Evolutionary conservation across 352 stramenopile species (phyloP), one percentile per base, ranked within the genome.

Genomic region (Vaucheria bursata): DNA sequence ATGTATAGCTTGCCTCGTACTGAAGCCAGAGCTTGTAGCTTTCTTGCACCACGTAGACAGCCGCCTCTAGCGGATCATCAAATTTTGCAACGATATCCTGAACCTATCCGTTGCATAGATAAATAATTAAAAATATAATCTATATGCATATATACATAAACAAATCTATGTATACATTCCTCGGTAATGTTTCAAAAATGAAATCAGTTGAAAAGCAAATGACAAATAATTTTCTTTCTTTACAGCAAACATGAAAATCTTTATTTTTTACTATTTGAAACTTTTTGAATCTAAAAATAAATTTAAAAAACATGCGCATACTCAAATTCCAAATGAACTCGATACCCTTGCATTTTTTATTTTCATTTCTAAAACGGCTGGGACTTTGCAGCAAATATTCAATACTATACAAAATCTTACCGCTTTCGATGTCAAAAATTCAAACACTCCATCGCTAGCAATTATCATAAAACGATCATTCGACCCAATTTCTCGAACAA

Each of bases 1-100:
- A 12, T 50, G 39, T 50, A 29, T 69, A 29, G 5, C 4, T 69
- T 29, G 33, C 59, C 85, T 99, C 96, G 82, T 98, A 98, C 77
- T 96, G 95, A 12, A 99, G 87, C 96, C 96, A 99, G 3, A 98
- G 86, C 18, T 96, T 91, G 80, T 98, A 99, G 34, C 93, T 97
- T 83, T 98, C 94, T 5, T 91, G 92, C 29, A 98, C 94, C 32
- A 98, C 91, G 40, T 96, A 95, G 76, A 95, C 89, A 81, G 94
- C 98, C 12, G 96, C 96, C 74, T 97, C 92, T 0, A 98, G 79
- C 1, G 95, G 96, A 86, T 99, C 94, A 6, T 89, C 88, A 80
- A 96, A 98, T 80, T 96, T 94, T 25, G 89, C 88, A 35, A 97
- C 94, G 84, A 98, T 97, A 85, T 99, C 95, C 33, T 79, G 72